Percentiles rank a stretch among this genome's conserved stretches.
phyloP scores from a whole-genome alignment of 257 asterid species.

The Forsythia suspensa region DNA sequence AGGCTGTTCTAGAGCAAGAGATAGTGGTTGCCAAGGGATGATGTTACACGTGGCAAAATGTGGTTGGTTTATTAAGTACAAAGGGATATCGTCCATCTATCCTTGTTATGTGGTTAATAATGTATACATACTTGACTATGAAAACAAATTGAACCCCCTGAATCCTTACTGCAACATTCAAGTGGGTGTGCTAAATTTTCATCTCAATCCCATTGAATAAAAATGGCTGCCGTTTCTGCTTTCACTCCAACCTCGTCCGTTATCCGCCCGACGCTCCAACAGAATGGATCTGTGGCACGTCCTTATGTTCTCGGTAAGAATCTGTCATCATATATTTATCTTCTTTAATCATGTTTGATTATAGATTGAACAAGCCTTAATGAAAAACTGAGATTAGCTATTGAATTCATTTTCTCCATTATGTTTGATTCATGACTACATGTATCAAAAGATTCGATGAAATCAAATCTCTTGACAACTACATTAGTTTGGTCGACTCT shows the following conservation, averaged over 20 bases:
- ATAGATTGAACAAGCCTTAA: neutral
- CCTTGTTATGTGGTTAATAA: conserved; percentile 46
- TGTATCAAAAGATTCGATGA: neutral
- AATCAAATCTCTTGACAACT: neutral
- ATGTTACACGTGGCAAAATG: conserved; percentile 44
- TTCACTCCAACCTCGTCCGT: conserved; percentile 51
- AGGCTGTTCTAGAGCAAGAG: neutral
- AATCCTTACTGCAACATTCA: neutral
- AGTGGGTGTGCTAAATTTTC: conserved; percentile 9
- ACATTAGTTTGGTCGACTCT: neutral
- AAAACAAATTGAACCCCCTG: conserved; percentile 15
- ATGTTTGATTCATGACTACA: neutral
- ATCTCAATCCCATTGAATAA: neutral
- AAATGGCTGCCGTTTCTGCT: conserved; percentile 73
- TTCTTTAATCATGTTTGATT: neutral
- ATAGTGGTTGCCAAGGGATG: conserved; percentile 35
- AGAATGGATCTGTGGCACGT: conserved; percentile 35
- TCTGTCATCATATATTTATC: neutral
- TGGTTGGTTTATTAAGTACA: conserved; percentile 48
- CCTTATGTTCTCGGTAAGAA: conserved; percentile 36
- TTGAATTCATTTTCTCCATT: neutral
- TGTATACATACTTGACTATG: neutral
- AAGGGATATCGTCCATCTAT: conserved; percentile 36
- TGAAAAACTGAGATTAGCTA: neutral
- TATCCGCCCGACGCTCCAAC: conserved; percentile 52